These are phyloP conservation scores for Clonostachys rosea DNA, from an alignment of 2,329 filamentous ascomycete genomes.

Conservation along the genomic window DNA sequence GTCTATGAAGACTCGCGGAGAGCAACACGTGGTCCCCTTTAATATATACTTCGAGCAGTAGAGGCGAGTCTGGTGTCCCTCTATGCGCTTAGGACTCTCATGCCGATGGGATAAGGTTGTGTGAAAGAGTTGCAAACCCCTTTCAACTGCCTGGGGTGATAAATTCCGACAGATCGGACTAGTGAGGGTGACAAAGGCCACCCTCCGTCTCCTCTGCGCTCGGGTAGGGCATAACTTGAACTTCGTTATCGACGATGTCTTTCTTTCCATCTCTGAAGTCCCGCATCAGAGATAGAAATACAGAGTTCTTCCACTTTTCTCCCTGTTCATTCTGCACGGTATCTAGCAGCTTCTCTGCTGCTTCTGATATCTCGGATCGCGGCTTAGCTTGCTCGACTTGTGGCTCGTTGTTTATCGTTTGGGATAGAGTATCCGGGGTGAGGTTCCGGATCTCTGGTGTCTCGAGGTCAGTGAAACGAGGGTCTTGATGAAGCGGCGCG, in stretches of 20 bases:
- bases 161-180: too few species aligned
- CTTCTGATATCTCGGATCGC: slow-evolving; percentile 33
- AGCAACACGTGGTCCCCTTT: too few species aligned
- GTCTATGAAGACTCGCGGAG: too few species aligned
- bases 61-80: too few species aligned
- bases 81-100: too few species aligned
- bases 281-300: slow-evolving; percentile 37
- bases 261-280: slow-evolving; percentile 38
- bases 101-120: too few species aligned
- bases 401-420: slow-evolving; percentile 6
- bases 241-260: slow-evolving; percentile 35
- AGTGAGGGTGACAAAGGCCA: too few species aligned
- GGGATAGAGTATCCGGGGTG: slow-evolving; percentile 4
- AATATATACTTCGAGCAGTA: too few species aligned
- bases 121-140: too few species aligned
- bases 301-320: slow-evolving; percentile 40
- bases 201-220: too few species aligned
- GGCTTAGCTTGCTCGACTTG: slow-evolving; percentile 10
- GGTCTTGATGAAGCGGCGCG: neutral
- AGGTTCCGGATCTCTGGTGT: slow-evolving; percentile 23
- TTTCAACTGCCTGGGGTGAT: too few species aligned
- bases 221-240: slow-evolving; percentile 10
- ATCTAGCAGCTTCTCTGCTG: slow-evolving; percentile 34
- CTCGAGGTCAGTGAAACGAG: slow-evolving; percentile 19
- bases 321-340: slow-evolving; percentile 36